A percentile compares a stretch with the other conserved stretches of the same genome.
Evolutionary conservation across 768 basidiomycete genomes (phyloP).

Genomic region (Lentinus tigrinus): DNA sequence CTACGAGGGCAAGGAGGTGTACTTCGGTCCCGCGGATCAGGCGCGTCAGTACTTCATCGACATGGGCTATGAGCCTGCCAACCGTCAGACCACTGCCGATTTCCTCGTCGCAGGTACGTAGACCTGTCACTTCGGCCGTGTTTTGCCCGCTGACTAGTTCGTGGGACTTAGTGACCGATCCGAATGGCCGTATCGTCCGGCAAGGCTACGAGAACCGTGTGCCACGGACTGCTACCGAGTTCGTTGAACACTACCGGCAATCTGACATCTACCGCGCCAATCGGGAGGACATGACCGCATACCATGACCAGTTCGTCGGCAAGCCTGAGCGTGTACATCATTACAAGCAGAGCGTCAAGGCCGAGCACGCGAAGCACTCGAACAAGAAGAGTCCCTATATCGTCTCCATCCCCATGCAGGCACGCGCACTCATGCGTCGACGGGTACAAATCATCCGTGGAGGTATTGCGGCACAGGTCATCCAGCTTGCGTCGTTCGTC

Average conservation of each 20-base stretch:
- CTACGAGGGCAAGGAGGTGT: conserved; percentile 71
- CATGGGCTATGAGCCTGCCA: conserved; percentile 56
- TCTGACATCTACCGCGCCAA: conserved; percentile 44
- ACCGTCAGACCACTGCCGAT: conserved; percentile 60
- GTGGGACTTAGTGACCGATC: conserved; percentile 49
- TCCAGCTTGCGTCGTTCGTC: conserved; percentile 41
- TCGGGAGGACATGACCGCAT: conserved; percentile 44
- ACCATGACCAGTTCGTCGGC: conserved; percentile 44
- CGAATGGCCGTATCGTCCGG: conserved; percentile 52
- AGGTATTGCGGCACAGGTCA: conserved; percentile 27
- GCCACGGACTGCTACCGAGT: conserved; percentile 58
- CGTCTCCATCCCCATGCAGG: conserved; percentile 36
- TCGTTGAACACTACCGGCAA: conserved; percentile 36
- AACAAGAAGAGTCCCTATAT: conserved; percentile 38
- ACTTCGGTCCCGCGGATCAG: conserved; percentile 64
- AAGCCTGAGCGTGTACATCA: conserved; percentile 39
- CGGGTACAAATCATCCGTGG: conserved; percentile 37
- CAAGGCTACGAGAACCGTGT: conserved; percentile 36
- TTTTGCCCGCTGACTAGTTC: background rate
- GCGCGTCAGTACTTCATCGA: conserved; percentile 74
- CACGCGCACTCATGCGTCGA: conserved; percentile 33
- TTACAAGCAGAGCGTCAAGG: conserved; percentile 47
- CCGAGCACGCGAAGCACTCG: conserved; percentile 50
- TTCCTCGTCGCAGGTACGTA: conserved; percentile 47
- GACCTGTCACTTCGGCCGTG: background rate